Evolutionary conservation across 1,139 yeast genomes (phyloP).

Genomic region (Williopsis jadinii): DNA sequence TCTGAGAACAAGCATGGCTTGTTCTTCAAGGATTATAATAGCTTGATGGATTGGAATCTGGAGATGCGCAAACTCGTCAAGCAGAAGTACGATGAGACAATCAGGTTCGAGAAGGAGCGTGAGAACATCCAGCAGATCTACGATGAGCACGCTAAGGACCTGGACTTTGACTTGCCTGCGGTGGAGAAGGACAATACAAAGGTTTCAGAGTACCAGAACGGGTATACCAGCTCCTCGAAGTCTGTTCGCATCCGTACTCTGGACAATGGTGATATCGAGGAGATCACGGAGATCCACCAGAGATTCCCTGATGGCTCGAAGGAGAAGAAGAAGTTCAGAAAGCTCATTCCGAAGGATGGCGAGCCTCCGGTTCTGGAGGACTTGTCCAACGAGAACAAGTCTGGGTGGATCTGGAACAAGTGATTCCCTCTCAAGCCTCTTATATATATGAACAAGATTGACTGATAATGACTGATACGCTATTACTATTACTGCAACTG

Average conservation of each 20-base stretch:
- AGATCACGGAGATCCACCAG: constrained; percentile 44
- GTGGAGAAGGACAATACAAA: constrained; percentile 2
- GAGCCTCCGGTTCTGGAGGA: constrained; percentile 24
- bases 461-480: too few relatives aligned
- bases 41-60: constrained; percentile 62
- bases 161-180: constrained; percentile 16
- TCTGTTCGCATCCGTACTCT: constrained; percentile 39
- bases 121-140: constrained; percentile 21
- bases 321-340: constrained; percentile 28
- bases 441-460: too few relatives aligned
- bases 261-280: constrained; percentile 50
- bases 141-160: constrained; percentile 17
- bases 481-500: too few relatives aligned
- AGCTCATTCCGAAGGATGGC: constrained; percentile 32
- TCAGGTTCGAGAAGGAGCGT: constrained; percentile 13
- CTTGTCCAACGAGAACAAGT: constrained; percentile 1
- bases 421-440: too few relatives aligned
- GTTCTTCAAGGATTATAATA: constrained; percentile 58
- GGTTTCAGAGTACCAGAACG: neutral
- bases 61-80: constrained; percentile 40
- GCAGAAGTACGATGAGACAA: constrained; percentile 24
- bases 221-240: constrained; percentile 36
- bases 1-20: constrained; percentile 31
- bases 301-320: constrained; percentile 64
- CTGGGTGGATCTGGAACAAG: constrained; percentile 15